Conservation (phyloP, 2,329 filamentous ascomycete genomes). For the Botrytis hyacinthi region DNA sequence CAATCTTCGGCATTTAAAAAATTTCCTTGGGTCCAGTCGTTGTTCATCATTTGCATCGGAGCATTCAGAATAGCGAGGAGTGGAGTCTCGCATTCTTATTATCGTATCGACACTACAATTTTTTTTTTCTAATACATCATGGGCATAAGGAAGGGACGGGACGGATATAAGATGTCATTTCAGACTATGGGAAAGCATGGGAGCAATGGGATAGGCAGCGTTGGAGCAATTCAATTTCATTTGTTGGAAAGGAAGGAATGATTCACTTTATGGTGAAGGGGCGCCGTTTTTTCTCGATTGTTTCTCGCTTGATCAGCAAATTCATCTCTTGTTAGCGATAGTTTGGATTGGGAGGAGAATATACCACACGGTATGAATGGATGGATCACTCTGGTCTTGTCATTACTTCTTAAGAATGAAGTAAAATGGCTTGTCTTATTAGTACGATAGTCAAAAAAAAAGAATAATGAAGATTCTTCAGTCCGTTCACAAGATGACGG, state of each 20-base stretch:
- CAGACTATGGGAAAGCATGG: constrained; percentile 15
- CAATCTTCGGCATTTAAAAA: constrained; percentile 17
- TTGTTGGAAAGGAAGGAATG: constrained; percentile 12
- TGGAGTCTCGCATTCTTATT: background rate
- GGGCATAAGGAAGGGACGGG: constrained; percentile 23
- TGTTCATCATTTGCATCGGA: constrained; percentile 14
- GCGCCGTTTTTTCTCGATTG: constrained; percentile 9
- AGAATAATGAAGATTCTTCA: constrained; percentile 6
- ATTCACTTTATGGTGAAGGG: constrained; percentile 19
- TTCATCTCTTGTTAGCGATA: constrained; percentile 10
- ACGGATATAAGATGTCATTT: constrained; percentile 3
- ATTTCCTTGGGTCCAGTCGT: constrained; percentile 15
- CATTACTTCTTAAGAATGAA: background rate
- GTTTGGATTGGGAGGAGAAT: constrained; percentile 3
- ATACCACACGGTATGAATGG: constrained; percentile 4
- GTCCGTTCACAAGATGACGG: constrained; percentile 7
- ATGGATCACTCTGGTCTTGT: constrained; percentile 3
- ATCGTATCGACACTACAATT: constrained; percentile 3
- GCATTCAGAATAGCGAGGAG: constrained; percentile 21
- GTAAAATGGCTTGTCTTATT: background rate
- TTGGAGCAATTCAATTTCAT: constrained; percentile 18
- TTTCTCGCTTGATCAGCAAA: constrained; percentile 15
- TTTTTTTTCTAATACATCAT: constrained; percentile 25
- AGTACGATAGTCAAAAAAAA: constrained; percentile 1
- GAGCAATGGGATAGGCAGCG: constrained; percentile 17